Base-by-base conservation (phyloP, 352 stramenopile genomes). In the Phytophthora boehmeriae region DNA sequence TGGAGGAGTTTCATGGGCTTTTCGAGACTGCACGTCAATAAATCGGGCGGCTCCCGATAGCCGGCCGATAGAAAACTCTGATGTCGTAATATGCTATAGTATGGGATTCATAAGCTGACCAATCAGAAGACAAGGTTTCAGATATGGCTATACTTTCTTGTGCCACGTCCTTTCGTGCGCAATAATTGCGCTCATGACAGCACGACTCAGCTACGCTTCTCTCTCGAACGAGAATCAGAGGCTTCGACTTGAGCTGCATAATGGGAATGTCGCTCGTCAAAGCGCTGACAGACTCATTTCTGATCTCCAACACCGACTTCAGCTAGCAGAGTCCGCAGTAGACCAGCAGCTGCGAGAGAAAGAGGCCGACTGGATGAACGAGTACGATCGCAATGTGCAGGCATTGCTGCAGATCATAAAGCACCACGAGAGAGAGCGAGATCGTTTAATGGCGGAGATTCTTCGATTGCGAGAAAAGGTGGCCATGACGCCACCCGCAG, bases 401-500 rank as follows among this genome's bases (percentile, higher is more conserved):
- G 66, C 73, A 42, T 59, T 88, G 41, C 54, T 88, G 51, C 53
- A 65, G 39, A 86, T 88, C 54, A 59, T 86, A 19, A 34, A 65
- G 3, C 68, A 88, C 38, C 74, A 86, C 39, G 78, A 88, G 36
- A 45, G 59, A 0, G 66, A 60, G 3, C 61, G 50, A 4, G 22
- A 11, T 13, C 44, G 53, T 22, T 25, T 72, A 23, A 46, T 50
- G 42, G 3, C 8, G 34, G 48, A 82, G 17, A 23, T 80, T 35
- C 25, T 76, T 10, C 34, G 17, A 22, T 44, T 76, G 27, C 27
- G 43, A 23, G 19, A 38, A 19, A 38, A 55, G 2, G 45, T 54
- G 17, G 42, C 28, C 11, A 22, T 19, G 19, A 32, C 41, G 55
- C 41, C 41, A 4, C 32, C 55, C 19, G 5, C 36, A 8, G 44